phyloP scores from a whole-genome alignment of 2,329 filamentous ascomycete species.

The Chaetomium sp. region DNA sequence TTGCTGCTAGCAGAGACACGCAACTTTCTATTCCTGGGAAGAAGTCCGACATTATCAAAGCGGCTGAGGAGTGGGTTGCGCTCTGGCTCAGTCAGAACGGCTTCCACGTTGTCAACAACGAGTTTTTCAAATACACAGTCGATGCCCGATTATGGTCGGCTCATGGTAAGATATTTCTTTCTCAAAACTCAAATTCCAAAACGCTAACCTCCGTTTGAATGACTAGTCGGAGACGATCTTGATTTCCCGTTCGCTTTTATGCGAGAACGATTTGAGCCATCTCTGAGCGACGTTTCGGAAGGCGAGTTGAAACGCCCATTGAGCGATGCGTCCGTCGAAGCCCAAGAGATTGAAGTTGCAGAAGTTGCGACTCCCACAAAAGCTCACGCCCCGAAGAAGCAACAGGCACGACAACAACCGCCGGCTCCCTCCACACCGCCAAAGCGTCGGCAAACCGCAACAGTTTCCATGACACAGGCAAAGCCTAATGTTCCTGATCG shows the following conservation, averaged over 20 bases:
- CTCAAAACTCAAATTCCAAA: neutral
- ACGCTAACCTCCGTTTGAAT: neutral
- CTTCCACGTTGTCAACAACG: constrained; percentile 13
- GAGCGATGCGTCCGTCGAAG: constrained; percentile 1
- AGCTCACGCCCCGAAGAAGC: neutral
- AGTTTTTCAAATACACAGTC: constrained; percentile 23
- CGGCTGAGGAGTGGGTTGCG: constrained; percentile 22
- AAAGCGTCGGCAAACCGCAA: neutral
- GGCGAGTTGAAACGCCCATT: neutral
- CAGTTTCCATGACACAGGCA: neutral
- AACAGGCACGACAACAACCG: neutral
- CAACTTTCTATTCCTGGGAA: constrained; percentile 21
- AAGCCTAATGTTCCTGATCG: neutral
- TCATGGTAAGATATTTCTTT: constrained; percentile 13
- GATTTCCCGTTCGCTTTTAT: constrained; percentile 24
- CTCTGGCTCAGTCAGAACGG: constrained; percentile 17
- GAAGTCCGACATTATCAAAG: constrained; percentile 23
- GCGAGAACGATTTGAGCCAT: constrained; percentile 8
- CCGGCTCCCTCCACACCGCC: neutral
- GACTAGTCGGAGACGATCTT: constrained; percentile 17
- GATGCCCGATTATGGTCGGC: constrained; percentile 20
- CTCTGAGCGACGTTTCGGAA: constrained; percentile 3
- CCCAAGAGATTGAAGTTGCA: neutral
- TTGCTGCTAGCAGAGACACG: constrained; percentile 21
- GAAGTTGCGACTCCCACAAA: neutral